These are phyloP conservation scores for Diatrype stigma DNA, from an alignment of 2,329 filamentous ascomycete genomes.

Conservation along the genomic window DNA sequence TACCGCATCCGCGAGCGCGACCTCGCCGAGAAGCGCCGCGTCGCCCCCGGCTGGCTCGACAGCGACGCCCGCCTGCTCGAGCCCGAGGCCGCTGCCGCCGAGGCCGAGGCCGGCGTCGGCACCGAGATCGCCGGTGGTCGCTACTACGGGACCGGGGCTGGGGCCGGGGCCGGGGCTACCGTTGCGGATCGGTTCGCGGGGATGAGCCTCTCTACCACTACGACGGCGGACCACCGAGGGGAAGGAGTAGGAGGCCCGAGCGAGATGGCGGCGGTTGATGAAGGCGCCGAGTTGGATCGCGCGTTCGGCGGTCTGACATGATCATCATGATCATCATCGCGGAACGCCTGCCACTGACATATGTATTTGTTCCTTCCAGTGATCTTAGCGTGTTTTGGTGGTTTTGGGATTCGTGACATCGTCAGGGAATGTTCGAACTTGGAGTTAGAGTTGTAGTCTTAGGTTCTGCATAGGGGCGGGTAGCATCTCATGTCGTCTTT, in stretches of 20 bases:
- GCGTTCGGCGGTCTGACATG: constrained; percentile 44
- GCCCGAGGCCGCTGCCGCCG: constrained; percentile 55
- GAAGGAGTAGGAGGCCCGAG: constrained; percentile 21
- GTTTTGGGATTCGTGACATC: too few relatives aligned
- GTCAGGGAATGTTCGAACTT: too few relatives aligned
- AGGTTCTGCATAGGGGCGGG: too few relatives aligned
- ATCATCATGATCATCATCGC: not conserved
- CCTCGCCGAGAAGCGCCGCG: constrained; percentile 71
- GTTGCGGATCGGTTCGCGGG: constrained; percentile 21
- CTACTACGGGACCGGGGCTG: constrained; percentile 3
- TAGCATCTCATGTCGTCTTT: too few relatives aligned
- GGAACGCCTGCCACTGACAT: too few relatives aligned
- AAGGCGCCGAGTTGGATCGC: constrained; percentile 54
- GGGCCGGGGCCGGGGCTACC: constrained; percentile 4
- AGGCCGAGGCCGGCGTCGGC: constrained; percentile 16
- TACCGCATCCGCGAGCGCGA: constrained; percentile 61
- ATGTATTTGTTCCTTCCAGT: too few relatives aligned
- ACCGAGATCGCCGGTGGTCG: too few relatives aligned
- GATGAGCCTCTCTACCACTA: constrained; percentile 20
- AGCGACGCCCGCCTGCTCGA: constrained; percentile 66
- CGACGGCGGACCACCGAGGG: too few relatives aligned
- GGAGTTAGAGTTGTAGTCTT: too few relatives aligned
- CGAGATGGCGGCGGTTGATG: constrained; percentile 40
- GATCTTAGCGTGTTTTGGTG: too few relatives aligned
- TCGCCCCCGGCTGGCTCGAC: constrained; percentile 79